Base-by-base conservation (phyloP, 192 early-diverging fungal genomes). In the Backusella psychrophila region DNA sequence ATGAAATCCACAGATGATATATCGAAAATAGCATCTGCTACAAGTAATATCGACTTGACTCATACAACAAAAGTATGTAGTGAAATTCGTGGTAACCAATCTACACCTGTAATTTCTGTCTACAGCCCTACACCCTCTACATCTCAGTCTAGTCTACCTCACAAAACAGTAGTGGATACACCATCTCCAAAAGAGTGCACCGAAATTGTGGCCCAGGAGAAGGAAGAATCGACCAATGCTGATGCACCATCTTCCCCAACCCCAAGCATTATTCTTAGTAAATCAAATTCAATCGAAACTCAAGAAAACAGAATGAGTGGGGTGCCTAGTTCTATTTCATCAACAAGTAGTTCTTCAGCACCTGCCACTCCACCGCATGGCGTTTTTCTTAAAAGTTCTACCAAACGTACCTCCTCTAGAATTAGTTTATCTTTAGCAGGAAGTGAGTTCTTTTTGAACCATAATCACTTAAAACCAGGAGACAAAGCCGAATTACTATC, bases 391-490 rank as follows among this genome's bases (percentile, higher is more conserved):
- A 29, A 26, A 63, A 29, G 4, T 29, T 29, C 56, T 29, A 29
- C 23, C 0, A 29, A 63, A 11, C 56, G 0, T 63, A 63, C 56
- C 11, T 63, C 56, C 11, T 63, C 56, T 63, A 8, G 56, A 26
- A 63, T 63, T 63, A 63, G 56, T n/a, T 63, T 63, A 23, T 23
- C 56, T 29, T 63, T 63, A 14, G 21, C 56, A 63, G 56, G 56
- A 29, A 63, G 56, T 12, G 72, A 74, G 1, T 49, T 39, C 66
- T 49, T 84, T 21, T 73, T 84, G 35, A 80, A 82, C 56, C 87
- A 89, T 66, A 81, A 85, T 29, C 87, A 89, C 76, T 83, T 89
- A 56, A 87, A 85, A 79, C 87, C 87, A 11, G 87, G 87, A 14
- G 82, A 87, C 66, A 84, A 82, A 36, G 87, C 87, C 3, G 82